Conservation (phyloP, 306 rosid species). For the Ormosia emarginata region DNA sequence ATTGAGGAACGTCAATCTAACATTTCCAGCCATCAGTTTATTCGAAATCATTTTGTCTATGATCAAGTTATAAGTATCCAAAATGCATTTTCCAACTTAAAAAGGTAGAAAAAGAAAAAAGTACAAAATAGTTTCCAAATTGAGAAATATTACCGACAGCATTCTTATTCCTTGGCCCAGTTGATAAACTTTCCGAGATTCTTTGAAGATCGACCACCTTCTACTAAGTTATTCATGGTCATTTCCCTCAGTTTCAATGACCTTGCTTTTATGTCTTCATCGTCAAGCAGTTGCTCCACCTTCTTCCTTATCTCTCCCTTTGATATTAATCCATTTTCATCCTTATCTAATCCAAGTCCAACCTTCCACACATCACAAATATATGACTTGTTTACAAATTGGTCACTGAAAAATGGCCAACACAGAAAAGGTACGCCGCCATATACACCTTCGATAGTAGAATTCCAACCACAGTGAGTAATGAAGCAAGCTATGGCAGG, state of each 20-base stretch:
- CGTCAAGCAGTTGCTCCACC: constrained; percentile 16
- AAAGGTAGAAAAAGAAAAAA: too few relatives aligned
- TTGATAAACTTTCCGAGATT: constrained; percentile 10
- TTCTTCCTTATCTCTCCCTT: constrained; percentile 5
- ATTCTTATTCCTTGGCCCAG: not conserved
- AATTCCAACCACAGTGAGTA: constrained; percentile 45
- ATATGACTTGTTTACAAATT: constrained; percentile 11
- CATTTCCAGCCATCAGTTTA: too few relatives aligned
- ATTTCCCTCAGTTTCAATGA: constrained; percentile 8
- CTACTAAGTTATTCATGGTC: not conserved
- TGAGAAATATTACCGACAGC: not conserved
- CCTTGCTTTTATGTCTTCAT: not conserved
- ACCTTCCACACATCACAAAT: constrained; percentile 28
- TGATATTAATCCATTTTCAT: not conserved
- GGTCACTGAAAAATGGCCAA: constrained; percentile 30
- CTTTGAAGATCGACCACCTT: constrained; percentile 20
- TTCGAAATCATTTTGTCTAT: too few relatives aligned
- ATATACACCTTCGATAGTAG: constrained; percentile 24
- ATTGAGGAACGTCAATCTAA: too few relatives aligned
- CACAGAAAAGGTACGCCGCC: constrained; percentile 34
- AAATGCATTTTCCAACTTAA: too few relatives aligned
- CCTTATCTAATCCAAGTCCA: not conserved
- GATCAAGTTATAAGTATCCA: too few relatives aligned
- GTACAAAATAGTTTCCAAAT: too few relatives aligned
- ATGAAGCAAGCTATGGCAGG: constrained; percentile 37